Evolutionary conservation across 495 filamentous ascomycete species (phyloP), one percentile per base, ranked within the genome.

Genomic region (Astrothelium macrocarpum): DNA sequence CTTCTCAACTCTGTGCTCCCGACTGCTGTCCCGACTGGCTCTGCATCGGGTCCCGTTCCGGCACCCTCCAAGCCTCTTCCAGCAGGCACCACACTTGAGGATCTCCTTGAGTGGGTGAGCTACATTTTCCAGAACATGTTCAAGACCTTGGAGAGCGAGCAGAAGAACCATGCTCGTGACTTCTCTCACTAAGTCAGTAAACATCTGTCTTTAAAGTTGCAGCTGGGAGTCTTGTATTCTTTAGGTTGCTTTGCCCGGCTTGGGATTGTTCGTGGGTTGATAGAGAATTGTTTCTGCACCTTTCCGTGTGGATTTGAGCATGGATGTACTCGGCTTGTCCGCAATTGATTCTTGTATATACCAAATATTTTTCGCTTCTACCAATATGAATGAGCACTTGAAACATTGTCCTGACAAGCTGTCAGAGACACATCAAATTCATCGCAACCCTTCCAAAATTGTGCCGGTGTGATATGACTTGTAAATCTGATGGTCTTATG

Each of bases 21-120:
- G 9, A 63, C 61, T 59, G 42, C 53, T 42, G 26, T 63, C 9
- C 61, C 61, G 9, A 63, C 61, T 59, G 39, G 42, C n/a, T 61
- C 36, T 12, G 43, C 42, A 3, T 20, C 23, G 2, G 20, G 39
- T 16, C n/a, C 25, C 43, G 42, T 12, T 10, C 26, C n/a, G 12
- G 59, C 32, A 10, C 60, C 61, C 18, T 10, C 39, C n/a, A 56
- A 63, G 43, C 39, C 61, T 29, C 61, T 56, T 16, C 61, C 61
- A 20, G 46, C 42, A 3, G 61, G 61, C 29, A 31, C 34, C 14
- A 60, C 61, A 4, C 20, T 63, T 4, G 7, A 63, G 46, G 61
- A 63, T 32, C 39, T 63, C 9, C 34, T 63, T 16, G 61, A 53
- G 23, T 63, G 61, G 61, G n/a, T 63, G 25, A 12, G 25, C 20